phyloP scores from a whole-genome alignment of 2,329 filamentous ascomycete genomes.

The Simplicillium sp. region DNA sequence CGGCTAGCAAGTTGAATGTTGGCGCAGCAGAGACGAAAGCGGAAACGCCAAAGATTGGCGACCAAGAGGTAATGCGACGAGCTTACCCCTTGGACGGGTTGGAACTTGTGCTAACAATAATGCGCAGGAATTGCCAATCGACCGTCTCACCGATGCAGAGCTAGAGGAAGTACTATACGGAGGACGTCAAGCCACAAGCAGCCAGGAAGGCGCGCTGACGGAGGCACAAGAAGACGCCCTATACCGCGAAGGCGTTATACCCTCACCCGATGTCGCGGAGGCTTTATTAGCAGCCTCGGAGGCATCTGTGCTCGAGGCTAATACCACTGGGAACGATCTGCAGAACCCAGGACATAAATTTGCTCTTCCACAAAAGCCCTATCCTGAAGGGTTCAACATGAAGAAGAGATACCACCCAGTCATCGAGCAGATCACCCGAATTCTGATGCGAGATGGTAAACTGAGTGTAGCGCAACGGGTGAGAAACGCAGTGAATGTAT shows the following conservation, averaged over 20 bases:
- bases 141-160: slow-evolving; percentile 22
- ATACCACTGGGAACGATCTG: slow-evolving; percentile 9
- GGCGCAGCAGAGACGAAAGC: too few species aligned
- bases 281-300: slow-evolving; percentile 15
- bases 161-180: slow-evolving; percentile 27
- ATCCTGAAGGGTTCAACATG: slow-evolving; percentile 53
- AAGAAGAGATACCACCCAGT: slow-evolving; percentile 81
- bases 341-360: slow-evolving; percentile 63
- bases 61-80: too few species aligned
- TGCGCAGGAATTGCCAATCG: slow-evolving; percentile 5
- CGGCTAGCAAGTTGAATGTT: too few species aligned
- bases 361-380: slow-evolving; percentile 56
- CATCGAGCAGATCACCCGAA: slow-evolving; percentile 76
- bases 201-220: slow-evolving; percentile 24
- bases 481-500: slow-evolving; percentile 19
- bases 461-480: slow-evolving; percentile 83
- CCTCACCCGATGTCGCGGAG: slow-evolving; percentile 21
- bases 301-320: slow-evolving; percentile 10
- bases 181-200: slow-evolving; percentile 19
- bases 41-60: too few species aligned
- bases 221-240: slow-evolving; percentile 33
- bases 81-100: too few species aligned
- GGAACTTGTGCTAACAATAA: too few species aligned
- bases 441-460: slow-evolving; percentile 89
- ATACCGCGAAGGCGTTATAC: slow-evolving; percentile 31